Base-by-base conservation (phyloP, 2,329 filamentous ascomycete species). In the Trichoderma aggressivum region DNA sequence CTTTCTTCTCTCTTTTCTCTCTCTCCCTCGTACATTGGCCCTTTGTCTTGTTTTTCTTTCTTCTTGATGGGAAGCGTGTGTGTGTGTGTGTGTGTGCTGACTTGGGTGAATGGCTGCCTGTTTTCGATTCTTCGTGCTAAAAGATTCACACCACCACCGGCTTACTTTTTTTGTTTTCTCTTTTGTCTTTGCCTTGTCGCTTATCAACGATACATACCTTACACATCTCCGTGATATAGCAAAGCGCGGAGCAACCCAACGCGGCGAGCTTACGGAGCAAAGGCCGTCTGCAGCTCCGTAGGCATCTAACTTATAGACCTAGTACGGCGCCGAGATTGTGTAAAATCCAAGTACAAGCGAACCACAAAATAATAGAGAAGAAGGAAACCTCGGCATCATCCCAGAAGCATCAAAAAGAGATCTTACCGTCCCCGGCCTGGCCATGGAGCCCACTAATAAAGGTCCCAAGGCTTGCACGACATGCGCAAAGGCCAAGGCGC, bases 401-500 rank as follows among this genome's bases (percentile, higher is more conserved):
- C 14, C 34, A 28, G 26, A 32, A 34, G 32, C 50, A 21, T 58
- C 30, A 60, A 50, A 21, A 14, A 18, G 26, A 39, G 36, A 39
- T 16, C 34, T 26, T 26, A 18, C n/a, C 10, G 14, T 30, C n/a
- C 39, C 55, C 43, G 10, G 30, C 47, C 36, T 21, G 50, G 32
- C 55, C 43, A 76, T 78, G 76, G 72, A 80, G 70, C 69, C 74
- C 16, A 75, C 76, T 59, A 79, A 78, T 74, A 84, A 82, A 72
- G 85, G 85, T 14, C 84, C 85, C 4, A 83, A 84, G 74, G 85
- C 85, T 56, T 87, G 85, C 74, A 80, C 80, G 1, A 86, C 84
- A 2, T 87, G 85, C 74, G 85, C 85, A 71, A 85, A 83, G 74
- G 85, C 85, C n/a, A 87, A 87, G 75, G 82, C 84, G 34, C 80